Evolutionary conservation across 805 yeast genomes (phyloP).

Genomic region (Yarrowia hollandica): DNA sequence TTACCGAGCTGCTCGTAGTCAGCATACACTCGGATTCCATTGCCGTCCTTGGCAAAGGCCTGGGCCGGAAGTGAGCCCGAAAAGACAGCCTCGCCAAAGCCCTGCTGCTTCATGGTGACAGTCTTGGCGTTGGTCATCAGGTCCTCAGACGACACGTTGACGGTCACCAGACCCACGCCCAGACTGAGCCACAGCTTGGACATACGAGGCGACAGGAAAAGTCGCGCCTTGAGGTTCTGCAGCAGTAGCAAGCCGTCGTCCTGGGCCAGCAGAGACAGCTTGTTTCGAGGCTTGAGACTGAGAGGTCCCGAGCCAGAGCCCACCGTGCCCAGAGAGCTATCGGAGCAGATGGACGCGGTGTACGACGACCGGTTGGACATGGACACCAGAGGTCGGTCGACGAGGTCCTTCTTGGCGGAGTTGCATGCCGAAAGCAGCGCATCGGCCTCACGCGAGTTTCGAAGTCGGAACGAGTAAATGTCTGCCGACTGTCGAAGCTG

Average conservation of each 20-base stretch:
- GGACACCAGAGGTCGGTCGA: constrained; percentile 5
- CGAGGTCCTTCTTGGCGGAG: constrained; percentile 27
- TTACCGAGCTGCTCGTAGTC: constrained; percentile 18
- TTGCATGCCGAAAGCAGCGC: constrained; percentile 12
- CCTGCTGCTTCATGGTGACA: constrained; percentile 28
- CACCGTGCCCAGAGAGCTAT: constrained; percentile 17
- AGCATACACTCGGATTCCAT: constrained; percentile 24
- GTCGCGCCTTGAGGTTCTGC: constrained; percentile 23
- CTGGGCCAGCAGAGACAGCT: constrained; percentile 23
- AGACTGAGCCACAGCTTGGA: constrained; percentile 26
- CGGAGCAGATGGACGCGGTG: constrained; percentile 25
- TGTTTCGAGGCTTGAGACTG: constrained; percentile 24
- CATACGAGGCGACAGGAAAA: constrained; percentile 20
- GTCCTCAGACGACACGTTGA: constrained; percentile 25
- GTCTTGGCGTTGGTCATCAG: constrained; percentile 21
- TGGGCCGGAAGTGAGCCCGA: constrained; percentile 14
- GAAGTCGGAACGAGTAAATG: constrained; percentile 25
- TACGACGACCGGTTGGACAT: background rate
- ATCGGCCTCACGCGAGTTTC: constrained; percentile 26
- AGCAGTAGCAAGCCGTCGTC: constrained; percentile 21
- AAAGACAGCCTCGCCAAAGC: constrained; percentile 20
- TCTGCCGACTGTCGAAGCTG: constrained; percentile 24
- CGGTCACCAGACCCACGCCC: background rate
- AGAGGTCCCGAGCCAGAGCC: background rate
- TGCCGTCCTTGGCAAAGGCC: constrained; percentile 26